Percentiles rank a stretch among this genome's conserved stretches.
These are phyloP conservation scores for Trifolium pratense DNA, from an alignment of 306 rosid genomes.

Conservation along the genomic window DNA sequence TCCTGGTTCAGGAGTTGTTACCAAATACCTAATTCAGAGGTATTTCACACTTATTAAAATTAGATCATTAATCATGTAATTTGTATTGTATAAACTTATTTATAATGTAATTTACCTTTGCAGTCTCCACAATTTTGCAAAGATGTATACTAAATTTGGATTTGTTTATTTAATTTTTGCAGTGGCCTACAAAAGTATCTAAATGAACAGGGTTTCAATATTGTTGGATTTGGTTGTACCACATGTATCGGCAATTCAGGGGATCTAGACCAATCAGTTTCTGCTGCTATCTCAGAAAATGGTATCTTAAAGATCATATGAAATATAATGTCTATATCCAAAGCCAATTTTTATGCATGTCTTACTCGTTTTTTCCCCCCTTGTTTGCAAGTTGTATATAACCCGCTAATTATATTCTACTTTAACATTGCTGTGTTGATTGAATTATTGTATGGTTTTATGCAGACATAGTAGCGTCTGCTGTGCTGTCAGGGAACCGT, in stretches of 20 bases:
- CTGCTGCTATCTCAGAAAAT: conserved; percentile 83
- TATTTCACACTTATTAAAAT: conserved; percentile 34
- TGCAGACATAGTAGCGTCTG: conserved; percentile 91
- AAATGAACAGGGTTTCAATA: conserved; percentile 82
- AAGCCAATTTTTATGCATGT: conserved; percentile 29
- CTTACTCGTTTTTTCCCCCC: neutral
- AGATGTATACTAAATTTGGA: conserved; percentile 32
- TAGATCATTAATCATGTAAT: conserved; percentile 23
- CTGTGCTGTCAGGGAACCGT: conserved; percentile 96
- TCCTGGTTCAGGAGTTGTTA: conserved; percentile 96
- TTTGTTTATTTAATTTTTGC: conserved; percentile 40
- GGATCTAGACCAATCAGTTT: conserved; percentile 77
- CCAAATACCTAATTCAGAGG: conserved; percentile 88
- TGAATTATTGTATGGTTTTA: conserved; percentile 28
- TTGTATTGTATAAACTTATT: conserved; percentile 11
- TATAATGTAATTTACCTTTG: conserved; percentile 6
- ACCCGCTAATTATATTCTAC: conserved; percentile 10
- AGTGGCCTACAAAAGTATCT: conserved; percentile 87
- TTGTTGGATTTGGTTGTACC: conserved; percentile 97
- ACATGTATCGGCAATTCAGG: conserved; percentile 98
- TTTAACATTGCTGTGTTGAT: conserved; percentile 22
- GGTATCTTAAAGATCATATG: conserved; percentile 51
- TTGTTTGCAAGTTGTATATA: conserved; percentile 27
- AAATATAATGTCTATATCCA: conserved; percentile 30
- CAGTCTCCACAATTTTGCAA: conserved; percentile 21